Percentiles rank a stretch among this genome's conserved stretches.
These are phyloP conservation scores for Akanthomyces muscarius DNA, from an alignment of 2,329 filamentous ascomycete genomes.

Conservation along the genomic window DNA sequence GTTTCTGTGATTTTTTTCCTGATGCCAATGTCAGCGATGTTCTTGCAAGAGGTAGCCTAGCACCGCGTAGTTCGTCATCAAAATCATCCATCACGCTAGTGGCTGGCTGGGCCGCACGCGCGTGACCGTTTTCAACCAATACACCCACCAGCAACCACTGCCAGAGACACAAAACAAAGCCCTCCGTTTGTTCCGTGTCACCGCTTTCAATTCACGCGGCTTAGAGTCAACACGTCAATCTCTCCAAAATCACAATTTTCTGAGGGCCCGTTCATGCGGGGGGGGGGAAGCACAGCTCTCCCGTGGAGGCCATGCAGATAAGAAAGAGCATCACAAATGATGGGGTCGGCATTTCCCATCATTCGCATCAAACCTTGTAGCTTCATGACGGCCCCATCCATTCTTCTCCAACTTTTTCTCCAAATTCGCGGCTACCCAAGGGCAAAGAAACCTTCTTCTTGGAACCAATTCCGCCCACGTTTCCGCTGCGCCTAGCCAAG, in stretches of 20 bases:
- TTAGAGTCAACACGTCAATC: not conserved
- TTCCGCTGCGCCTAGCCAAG: slow-evolving; percentile 11
- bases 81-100: slow-evolving; percentile 8
- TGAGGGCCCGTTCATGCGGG: too few species aligned
- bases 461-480: slow-evolving; percentile 8
- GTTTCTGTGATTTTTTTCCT: too few species aligned
- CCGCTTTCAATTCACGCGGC: not conserved
- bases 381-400: not conserved
- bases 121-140: slow-evolving; percentile 14
- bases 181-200: not conserved
- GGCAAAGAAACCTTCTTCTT: not conserved
- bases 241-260: not conserved
- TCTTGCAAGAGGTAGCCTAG: too few species aligned
- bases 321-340: not conserved
- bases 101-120: not conserved
- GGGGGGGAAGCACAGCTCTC: too few species aligned
- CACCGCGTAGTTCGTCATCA: not conserved
- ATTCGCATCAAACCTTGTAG: too few species aligned
- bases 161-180: not conserved
- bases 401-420: slow-evolving; percentile 8
- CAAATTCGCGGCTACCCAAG: slow-evolving; percentile 13
- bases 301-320: not conserved
- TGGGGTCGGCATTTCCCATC: slow-evolving; percentile 1
- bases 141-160: not conserved
- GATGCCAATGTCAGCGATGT: too few species aligned